A percentile compares a stretch with the other conserved stretches of the same genome.
These are phyloP conservation scores for Saccharomyces hybrid DNA, from an alignment of 1,139 yeast genomes.

Conservation along the genomic window DNA sequence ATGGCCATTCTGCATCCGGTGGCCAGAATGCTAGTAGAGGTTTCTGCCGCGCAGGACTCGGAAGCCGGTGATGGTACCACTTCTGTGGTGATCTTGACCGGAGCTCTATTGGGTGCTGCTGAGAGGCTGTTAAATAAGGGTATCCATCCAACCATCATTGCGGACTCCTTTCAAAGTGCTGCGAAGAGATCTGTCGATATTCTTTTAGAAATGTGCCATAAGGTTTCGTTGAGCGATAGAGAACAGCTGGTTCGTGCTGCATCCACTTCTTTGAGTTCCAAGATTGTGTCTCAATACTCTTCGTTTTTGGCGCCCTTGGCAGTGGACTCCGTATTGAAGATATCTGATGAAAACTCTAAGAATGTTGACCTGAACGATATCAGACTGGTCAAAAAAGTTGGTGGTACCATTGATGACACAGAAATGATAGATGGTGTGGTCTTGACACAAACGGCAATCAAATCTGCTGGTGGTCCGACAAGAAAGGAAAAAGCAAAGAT, in stretches of 20 bases:
- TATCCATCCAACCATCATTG: conserved; percentile 90
- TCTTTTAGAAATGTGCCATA: conserved; percentile 73
- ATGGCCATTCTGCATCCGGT: conserved; percentile 99
- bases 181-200: conserved; percentile 83
- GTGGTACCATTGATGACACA: conserved; percentile 97
- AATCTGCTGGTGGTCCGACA: conserved; percentile 92
- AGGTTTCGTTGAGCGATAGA: conserved; percentile 65
- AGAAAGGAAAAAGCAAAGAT: conserved; percentile 90
- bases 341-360: conserved; percentile 48
- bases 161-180: conserved; percentile 92
- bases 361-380: conserved; percentile 86
- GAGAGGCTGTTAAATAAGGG: conserved; percentile 84
- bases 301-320: conserved; percentile 83
- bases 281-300: conserved; percentile 90
- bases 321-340: conserved; percentile 85
- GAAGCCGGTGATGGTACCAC: conserved; percentile 99
- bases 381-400: conserved; percentile 84
- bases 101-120: conserved; percentile 90
- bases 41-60: conserved; percentile 93
- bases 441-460: conserved; percentile 80
- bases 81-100: conserved; percentile 90
- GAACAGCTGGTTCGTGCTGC: conserved; percentile 88
- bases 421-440: conserved; percentile 90
- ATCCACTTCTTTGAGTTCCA: conserved; percentile 83
- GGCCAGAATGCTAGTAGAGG: conserved; percentile 95